Base-by-base conservation (phyloP, 805 yeast species). In the Teunomyces lycoperdinae region DNA sequence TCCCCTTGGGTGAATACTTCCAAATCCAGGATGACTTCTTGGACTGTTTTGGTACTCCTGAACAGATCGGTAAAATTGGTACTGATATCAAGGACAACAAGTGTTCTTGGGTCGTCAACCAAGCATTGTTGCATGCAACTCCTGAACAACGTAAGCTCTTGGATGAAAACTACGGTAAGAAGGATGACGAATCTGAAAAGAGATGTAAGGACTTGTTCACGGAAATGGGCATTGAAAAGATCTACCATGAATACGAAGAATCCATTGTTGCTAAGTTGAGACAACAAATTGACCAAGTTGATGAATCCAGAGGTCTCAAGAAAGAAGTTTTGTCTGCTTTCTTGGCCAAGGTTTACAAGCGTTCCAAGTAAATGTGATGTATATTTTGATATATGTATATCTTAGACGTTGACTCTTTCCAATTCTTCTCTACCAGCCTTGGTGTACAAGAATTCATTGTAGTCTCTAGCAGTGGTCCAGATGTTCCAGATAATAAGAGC, bases 21-120 rank as follows among this genome's bases (percentile, higher is more conserved):
- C 99, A 94, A 76, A 89, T 94, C 58, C 99, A 94, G 74, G 99
- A 94, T 66, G 99, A 94, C 69, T 94, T 78, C 74, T 80, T 94
- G 56, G 99, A 94, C 71, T 89, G 97, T 70, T 94, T 89, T 64
- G 99, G 99, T 56, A 89, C 92, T 60, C 97, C 99, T 38, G 95
- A 88, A 64, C 89, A 92, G 62, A 94, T 91, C 63, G 99, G 99
- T 54, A 94, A 94, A 78, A 89, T 94, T 58, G 99, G 99, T 58
- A 94, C 99, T 50, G 99, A 94, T 68, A 94, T 94, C 64, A 87
- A 87, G 74, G 99, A 94, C 72, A 94, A 94, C 81, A 94, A 94
- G 72, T 94, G 99, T 71, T 87, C 97, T 39, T 94, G 99, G 99
- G 84, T 94, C 47, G 80, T 94, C 61, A 94, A 94, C 77, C 87